Conservation (phyloP, 1,284 basidiomycete species). For the Calocybe gambosa region DNA sequence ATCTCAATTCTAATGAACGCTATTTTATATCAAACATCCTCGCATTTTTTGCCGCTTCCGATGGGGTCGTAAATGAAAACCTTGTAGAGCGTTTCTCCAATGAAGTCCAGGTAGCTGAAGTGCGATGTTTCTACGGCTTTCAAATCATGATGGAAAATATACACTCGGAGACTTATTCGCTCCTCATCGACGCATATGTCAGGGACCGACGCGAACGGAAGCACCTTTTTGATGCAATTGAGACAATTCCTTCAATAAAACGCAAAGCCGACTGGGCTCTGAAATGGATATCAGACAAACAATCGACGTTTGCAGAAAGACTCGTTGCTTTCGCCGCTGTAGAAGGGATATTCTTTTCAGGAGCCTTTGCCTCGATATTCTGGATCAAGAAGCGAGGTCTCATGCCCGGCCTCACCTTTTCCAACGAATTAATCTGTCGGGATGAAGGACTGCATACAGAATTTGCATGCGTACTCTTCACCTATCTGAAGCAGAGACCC, state of each 20-base stretch:
- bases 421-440: conserved; percentile 95
- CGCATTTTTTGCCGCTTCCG: conserved; percentile 95
- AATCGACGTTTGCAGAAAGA: conserved; percentile 86
- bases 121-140: conserved; percentile 98
- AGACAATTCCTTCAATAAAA: conserved; percentile 90
- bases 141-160: conserved; percentile 99
- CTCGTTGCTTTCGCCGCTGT: conserved; percentile 95
- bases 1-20: conserved; percentile 89
- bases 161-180: conserved; percentile 96
- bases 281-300: conserved; percentile 84
- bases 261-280: conserved; percentile 97
- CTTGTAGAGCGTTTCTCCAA: conserved; percentile 91
- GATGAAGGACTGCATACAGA: conserved; percentile 99
- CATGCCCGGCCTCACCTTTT: conserved; percentile 97
- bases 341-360: conserved; percentile 98
- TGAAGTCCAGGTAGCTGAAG: conserved; percentile 93
- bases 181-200: conserved; percentile 98
- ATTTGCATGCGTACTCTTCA: conserved; percentile 96
- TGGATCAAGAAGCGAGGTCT: conserved; percentile 99
- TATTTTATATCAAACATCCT: conserved; percentile 96
- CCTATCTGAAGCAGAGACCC: conserved; percentile 73
- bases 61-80: conserved; percentile 98
- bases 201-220: conserved; percentile 84
- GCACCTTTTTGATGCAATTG: conserved; percentile 91
- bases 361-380: conserved; percentile 92